phyloP scores from a whole-genome alignment of 257 asterid species.

The Buddleja alternifolia region DNA sequence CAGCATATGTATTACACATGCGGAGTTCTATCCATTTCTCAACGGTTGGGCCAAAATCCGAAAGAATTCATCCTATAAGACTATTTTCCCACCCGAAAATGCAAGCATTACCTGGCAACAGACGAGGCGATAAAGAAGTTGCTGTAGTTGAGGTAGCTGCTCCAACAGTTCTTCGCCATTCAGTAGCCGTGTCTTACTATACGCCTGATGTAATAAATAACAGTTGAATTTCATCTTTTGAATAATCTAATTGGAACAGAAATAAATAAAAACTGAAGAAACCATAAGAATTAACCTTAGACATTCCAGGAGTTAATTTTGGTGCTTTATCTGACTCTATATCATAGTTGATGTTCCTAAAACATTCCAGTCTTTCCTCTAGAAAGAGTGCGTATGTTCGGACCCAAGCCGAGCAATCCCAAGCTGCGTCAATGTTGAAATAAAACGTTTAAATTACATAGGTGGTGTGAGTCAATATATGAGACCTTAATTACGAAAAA shows the following conservation, averaged over 20 bases:
- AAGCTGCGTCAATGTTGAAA: constrained; percentile 52
- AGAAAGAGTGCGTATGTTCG: constrained; percentile 79
- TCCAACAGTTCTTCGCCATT: constrained; percentile 57
- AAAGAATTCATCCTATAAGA: too few relatives aligned
- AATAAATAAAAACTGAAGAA: background rate
- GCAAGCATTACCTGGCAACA: constrained; percentile 67
- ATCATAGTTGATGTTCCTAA: constrained; percentile 61
- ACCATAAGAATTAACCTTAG: constrained; percentile 40
- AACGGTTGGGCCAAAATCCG: too few relatives aligned
- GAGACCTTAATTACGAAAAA: too few relatives aligned
- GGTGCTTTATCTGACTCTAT: constrained; percentile 61
- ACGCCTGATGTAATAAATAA: constrained; percentile 35
- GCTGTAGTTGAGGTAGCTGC: constrained; percentile 81
- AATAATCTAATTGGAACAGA: background rate
- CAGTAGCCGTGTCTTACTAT: constrained; percentile 51
- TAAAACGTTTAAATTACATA: too few relatives aligned
- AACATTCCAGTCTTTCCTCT: constrained; percentile 87
- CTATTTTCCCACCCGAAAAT: too few relatives aligned
- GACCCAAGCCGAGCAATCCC: constrained; percentile 96
- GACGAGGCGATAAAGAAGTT: constrained; percentile 72
- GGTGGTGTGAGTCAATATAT: too few relatives aligned
- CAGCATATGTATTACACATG: too few relatives aligned
- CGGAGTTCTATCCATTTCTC: too few relatives aligned
- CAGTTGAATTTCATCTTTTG: background rate
- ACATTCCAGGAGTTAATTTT: constrained; percentile 46